Base-by-base conservation (phyloP, 1,284 basidiomycete genomes). In the Meira nashicola region DNA sequence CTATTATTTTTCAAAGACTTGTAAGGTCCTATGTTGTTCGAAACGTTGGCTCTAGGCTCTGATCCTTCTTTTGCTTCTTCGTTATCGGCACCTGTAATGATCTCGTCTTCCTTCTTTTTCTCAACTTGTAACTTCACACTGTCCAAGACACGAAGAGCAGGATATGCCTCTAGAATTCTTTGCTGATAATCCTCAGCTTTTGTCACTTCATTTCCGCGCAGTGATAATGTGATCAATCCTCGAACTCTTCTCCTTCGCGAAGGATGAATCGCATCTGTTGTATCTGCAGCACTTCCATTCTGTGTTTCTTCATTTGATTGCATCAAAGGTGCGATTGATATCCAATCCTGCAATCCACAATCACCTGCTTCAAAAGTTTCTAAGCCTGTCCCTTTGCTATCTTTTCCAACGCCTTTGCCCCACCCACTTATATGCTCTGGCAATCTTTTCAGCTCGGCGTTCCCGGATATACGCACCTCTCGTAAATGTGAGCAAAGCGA, bases 401-500 rank as follows among this genome's bases (percentile, higher is more conserved):
- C 73, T 65, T 53, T 65, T 8, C 54, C 70, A 0, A 65, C 68
- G 37, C 76, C 76, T 19, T 62, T 60, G 11, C 73, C 76, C 76
- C 76, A 77, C 1, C 39, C 57, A 15, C 19, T 28, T 0, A 77
- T 39, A 49, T 70, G 67, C 2, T 43, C n/a, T 2, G 76, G 76
- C 11, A 77, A 48, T 1, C 11, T 17, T 14, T 21, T 38, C 10
- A 77, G 56, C 1, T 57, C 21, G 1, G 48, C 49, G 43, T 77
- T 77, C 28, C 69, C 64, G 50, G 62, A 60, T 39, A 77, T 54
- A 1, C 74, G 55, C 44, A 77, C 72, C 46, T 77, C 74, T 23
- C 74, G 66, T 44, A 77, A 52, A 9, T 63, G 48, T 6, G 64
- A 37, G 33, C 73, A 71, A 1, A 66, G 53, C 17, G 70, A 67